A percentile compares a stretch with the other conserved stretches of the same genome.
These are phyloP conservation scores for Delitschia confertaspora DNA, from an alignment of 495 filamentous ascomycete species.

Conservation along the genomic window DNA sequence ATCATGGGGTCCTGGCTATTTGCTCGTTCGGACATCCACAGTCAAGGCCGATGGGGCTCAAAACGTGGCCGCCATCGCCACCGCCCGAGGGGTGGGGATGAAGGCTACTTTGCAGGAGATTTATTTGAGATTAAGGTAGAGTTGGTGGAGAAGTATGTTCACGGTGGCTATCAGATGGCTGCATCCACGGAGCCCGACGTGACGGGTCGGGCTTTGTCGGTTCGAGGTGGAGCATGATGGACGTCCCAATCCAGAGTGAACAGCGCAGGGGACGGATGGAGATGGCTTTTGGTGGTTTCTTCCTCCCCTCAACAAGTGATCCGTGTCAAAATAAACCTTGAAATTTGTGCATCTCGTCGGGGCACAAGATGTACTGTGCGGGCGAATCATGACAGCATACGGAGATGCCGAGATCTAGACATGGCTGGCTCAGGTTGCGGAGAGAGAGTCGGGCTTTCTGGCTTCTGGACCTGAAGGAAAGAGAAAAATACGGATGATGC, in stretches of 20 bases:
- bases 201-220: conserved; percentile 25
- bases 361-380: conserved; percentile 13
- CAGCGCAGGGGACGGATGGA: conserved; percentile 13
- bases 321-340: conserved; percentile 28
- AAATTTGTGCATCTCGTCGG: conserved; percentile 17
- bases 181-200: conserved; percentile 24
- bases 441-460: conserved; percentile 6
- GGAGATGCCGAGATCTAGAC: conserved; percentile 8
- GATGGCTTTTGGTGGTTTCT: conserved; percentile 16
- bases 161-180: neutral
- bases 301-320: conserved; percentile 16
- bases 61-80: conserved; percentile 27
- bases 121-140: too few species aligned
- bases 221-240: conserved; percentile 4
- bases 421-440: conserved; percentile 1
- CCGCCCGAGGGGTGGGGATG: conserved; percentile 7
- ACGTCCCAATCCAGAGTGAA: conserved; percentile 5
- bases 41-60: conserved; percentile 24
- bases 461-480: too few species aligned
- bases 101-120: too few species aligned
- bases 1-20: neutral
- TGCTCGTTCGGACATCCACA: conserved; percentile 14
- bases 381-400: conserved; percentile 15
- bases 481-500: too few species aligned
- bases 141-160: too few species aligned